These are phyloP conservation scores for Thalassiosira mediterranea DNA, from an alignment of 352 stramenopile species.

Conservation along the genomic window DNA sequence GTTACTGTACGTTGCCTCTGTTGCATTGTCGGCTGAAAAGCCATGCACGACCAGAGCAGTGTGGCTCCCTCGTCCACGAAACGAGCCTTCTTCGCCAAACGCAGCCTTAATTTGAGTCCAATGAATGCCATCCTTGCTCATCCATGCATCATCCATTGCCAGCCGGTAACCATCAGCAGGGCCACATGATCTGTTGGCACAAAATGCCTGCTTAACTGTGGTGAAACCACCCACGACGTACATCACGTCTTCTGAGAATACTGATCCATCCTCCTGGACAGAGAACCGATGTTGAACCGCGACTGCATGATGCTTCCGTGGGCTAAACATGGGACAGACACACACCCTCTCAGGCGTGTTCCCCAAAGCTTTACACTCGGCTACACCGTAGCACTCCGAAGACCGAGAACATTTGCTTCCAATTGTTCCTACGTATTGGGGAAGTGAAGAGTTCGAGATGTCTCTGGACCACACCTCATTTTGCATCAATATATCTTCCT, in stretches of 20 bases:
- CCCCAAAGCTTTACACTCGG: slow-evolving; percentile 61
- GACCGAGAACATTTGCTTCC: slow-evolving; percentile 50
- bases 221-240: slow-evolving; percentile 83
- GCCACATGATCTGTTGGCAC: slow-evolving; percentile 65
- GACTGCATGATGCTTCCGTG: slow-evolving; percentile 72
- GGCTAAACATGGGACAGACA: slow-evolving; percentile 82
- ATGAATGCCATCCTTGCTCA: slow-evolving; percentile 57
- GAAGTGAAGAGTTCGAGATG: slow-evolving; percentile 25
- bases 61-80: slow-evolving; percentile 56
- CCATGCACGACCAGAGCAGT: slow-evolving; percentile 36
- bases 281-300: slow-evolving; percentile 65
- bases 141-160: slow-evolving; percentile 72
- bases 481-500: slow-evolving; percentile 65
- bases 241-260: slow-evolving; percentile 65
- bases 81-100: slow-evolving; percentile 40
- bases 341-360: slow-evolving; percentile 67
- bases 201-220: slow-evolving; percentile 68
- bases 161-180: slow-evolving; percentile 66
- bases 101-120: slow-evolving; percentile 69
- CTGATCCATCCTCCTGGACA: slow-evolving; percentile 33
- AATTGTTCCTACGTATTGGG: slow-evolving; percentile 45
- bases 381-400: slow-evolving; percentile 80
- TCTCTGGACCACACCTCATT: slow-evolving; percentile 64
- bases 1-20: slow-evolving; percentile 4
- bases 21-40: slow-evolving; percentile 12